Percentiles rank a stretch among this genome's conserved stretches.
These are phyloP conservation scores for Trifolium subterraneum DNA, from an alignment of 306 rosid genomes.

Conservation along the genomic window DNA sequence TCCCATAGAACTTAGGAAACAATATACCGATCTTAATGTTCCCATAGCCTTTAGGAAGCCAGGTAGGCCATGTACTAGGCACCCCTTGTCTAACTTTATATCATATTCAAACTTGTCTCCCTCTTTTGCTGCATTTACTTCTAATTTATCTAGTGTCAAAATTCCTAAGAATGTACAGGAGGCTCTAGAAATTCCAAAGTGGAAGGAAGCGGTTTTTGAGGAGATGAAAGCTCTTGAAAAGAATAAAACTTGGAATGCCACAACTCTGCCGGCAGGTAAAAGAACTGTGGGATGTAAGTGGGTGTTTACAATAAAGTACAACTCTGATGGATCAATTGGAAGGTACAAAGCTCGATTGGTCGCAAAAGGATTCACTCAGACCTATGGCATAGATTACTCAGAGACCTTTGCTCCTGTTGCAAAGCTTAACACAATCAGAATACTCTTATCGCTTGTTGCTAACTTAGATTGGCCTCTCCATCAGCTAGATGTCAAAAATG, in stretches of 20 bases:
- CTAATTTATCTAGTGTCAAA: not conserved
- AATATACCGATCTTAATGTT: too few species aligned
- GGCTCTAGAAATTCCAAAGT: not conserved
- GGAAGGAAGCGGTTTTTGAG: not conserved
- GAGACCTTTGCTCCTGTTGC: not conserved
- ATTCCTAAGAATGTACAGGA: not conserved
- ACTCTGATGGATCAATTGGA: not conserved
- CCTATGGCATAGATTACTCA: not conserved
- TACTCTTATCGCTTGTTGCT: not conserved
- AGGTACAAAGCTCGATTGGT: not conserved
- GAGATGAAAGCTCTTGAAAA: not conserved
- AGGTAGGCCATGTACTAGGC: not conserved
- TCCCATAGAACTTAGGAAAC: too few species aligned
- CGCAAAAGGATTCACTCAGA: not conserved
- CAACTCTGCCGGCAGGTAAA: not conserved
- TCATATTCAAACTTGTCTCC: not conserved
- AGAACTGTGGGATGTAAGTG: not conserved
- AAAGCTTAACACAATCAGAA: not conserved
- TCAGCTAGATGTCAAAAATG: not conserved
- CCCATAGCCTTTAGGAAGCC: not conserved
- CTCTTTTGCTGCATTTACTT: not conserved
- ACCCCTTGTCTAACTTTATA: too few species aligned
- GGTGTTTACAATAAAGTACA: not conserved
- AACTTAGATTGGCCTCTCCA: not conserved
- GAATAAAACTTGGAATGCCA: not conserved